Percentiles rank a stretch among this genome's conserved stretches.
phyloP scores from a whole-genome alignment of 352 stramenopile genomes.

The Pythium vanterpoolii region DNA sequence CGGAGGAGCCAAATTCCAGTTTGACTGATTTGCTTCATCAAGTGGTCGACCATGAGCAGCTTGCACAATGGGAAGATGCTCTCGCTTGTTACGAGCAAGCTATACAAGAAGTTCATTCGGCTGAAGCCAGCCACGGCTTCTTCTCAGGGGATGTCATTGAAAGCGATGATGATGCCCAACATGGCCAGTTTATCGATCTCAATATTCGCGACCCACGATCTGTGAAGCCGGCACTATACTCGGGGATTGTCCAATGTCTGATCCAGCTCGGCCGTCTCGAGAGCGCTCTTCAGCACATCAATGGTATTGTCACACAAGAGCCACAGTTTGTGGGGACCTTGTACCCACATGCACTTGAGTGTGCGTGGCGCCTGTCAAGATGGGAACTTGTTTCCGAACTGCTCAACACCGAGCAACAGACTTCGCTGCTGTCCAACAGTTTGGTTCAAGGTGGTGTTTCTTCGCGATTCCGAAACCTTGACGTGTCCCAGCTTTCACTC shows the following conservation, averaged over 20 bases:
- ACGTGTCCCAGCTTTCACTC: slow-evolving; percentile 74
- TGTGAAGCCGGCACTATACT: slow-evolving; percentile 75
- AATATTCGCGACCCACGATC: slow-evolving; percentile 35
- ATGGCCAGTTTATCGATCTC: slow-evolving; percentile 9
- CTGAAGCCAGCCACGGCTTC: slow-evolving; percentile 16
- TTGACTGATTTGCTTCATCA: slow-evolving; percentile 32
- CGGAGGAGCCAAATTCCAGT: slow-evolving; percentile 20
- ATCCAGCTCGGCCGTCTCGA: slow-evolving; percentile 82
- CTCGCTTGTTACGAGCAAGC: slow-evolving; percentile 46
- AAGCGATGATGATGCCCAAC: slow-evolving; percentile 8
- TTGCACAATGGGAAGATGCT: slow-evolving; percentile 44
- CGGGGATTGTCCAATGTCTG: slow-evolving; percentile 78
- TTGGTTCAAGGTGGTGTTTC: slow-evolving; percentile 30
- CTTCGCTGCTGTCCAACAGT: slow-evolving; percentile 40
- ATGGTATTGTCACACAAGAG: slow-evolving; percentile 79
- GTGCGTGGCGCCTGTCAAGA: slow-evolving; percentile 79
- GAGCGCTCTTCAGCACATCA: slow-evolving; percentile 84
- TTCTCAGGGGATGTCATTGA: slow-evolving; percentile 19
- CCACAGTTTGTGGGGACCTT: slow-evolving; percentile 73
- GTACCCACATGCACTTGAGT: slow-evolving; percentile 81
- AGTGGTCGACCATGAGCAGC: slow-evolving; percentile 39
- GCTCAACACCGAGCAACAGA: slow-evolving; percentile 73
- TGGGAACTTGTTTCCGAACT: slow-evolving; percentile 80
- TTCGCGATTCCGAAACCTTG: slow-evolving; percentile 55
- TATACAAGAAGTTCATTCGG: slow-evolving; percentile 37